Base-by-base conservation (phyloP, 176 grass and related monocot species). In the Avena insularis region DNA sequence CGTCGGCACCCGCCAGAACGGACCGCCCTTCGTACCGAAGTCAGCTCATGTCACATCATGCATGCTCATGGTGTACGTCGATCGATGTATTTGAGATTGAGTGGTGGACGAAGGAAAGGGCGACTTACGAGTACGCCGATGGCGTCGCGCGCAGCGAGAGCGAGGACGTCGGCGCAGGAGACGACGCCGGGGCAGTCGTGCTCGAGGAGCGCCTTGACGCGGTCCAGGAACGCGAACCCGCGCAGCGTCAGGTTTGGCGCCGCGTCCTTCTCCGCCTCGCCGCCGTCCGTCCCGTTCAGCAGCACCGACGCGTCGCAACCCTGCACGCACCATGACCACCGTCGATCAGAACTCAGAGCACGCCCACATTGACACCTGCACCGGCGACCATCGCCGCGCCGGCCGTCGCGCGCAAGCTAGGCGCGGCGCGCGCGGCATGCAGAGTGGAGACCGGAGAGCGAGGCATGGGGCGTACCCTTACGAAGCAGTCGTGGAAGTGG, bases 401-500 rank as follows among this genome's bases (percentile, higher is more conserved):
- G 27, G 31, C 27, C 63, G 27, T 31, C 63, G 27, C 5, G 12
- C 21, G 27, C 21, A 8, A 58, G 53, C 15, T 17, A 17, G 6
- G 56, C 19, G 19, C 56, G 56, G 5, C 56, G 20, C 7, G 8
- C 58, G 60, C 69, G 70, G 29, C 29, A 31, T 31, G 25, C 25
- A 25, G 25, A 25, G 25, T 31, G 29, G 29, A 31, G 29, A 31
- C 29, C 29, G 2, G 29, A 5, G 38, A 40, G 38, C 38, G 4
- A 5, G 38, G 38, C 38, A 40, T 51, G 14, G 25, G 14, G 45
- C 83, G 8, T 89, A 95, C 93, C 88, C 93, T 91, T 75, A 98
- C 96, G 77, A 98, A 98, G 79, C 96, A 98, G 77, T 98, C 96
- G 90, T 98, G 96, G 96, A 98, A 98, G 84, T 98, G 92, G 80